Percentiles rank a stretch among this genome's conserved stretches.
Evolutionary conservation across 768 basidiomycete genomes (phyloP).

Genomic region (Boletus fagicola): DNA sequence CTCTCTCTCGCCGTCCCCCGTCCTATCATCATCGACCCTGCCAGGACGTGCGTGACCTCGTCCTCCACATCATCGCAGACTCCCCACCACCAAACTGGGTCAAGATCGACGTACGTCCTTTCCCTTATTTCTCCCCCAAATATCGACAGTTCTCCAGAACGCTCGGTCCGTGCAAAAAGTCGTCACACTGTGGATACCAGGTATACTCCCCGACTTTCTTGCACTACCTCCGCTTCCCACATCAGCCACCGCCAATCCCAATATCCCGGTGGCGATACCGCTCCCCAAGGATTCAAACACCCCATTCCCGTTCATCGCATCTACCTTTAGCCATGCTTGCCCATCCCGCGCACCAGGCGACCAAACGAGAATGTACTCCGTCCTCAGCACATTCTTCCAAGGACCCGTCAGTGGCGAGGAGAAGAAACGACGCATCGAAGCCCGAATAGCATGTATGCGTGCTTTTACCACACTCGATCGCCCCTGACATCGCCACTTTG

Average conservation of each 20-base stretch:
- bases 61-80: constrained; percentile 79
- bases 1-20: neutral
- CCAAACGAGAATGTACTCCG: constrained; percentile 77
- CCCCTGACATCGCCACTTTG: constrained; percentile 12
- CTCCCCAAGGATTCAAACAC: constrained; percentile 34
- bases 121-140: neutral
- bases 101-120: constrained; percentile 62
- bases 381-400: constrained; percentile 79
- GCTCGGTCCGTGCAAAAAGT: constrained; percentile 70
- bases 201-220: constrained; percentile 73
- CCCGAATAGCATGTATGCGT: constrained; percentile 38
- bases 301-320: constrained; percentile 64
- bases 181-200: constrained; percentile 81
- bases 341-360: constrained; percentile 95
- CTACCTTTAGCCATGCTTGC: constrained; percentile 87
- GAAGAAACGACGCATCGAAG: constrained; percentile 61
- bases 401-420: constrained; percentile 78
- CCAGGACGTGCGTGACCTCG: constrained; percentile 86
- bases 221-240: constrained; percentile 70
- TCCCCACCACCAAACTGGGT: constrained; percentile 87
- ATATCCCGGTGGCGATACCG: constrained; percentile 52
- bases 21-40: neutral
- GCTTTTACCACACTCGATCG: neutral
- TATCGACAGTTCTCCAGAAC: constrained; percentile 49
- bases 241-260: constrained; percentile 56